Base-by-base conservation (phyloP, 2,329 filamentous ascomycete genomes). In the Biscogniauxia sp. region DNA sequence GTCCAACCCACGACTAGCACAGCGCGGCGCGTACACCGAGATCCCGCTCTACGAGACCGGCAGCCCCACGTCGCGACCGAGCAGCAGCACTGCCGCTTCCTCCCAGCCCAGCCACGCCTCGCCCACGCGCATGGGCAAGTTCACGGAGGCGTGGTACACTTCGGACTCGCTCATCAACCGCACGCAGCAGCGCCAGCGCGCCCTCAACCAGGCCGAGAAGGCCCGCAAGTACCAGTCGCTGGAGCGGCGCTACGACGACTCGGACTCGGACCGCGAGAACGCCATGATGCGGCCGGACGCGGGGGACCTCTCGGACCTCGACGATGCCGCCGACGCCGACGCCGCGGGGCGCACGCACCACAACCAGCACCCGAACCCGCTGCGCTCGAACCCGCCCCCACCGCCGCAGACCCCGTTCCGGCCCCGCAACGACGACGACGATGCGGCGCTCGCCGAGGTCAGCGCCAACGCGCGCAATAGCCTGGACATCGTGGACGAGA, bases 61-160 rank as follows among this genome's bases (percentile, higher is more conserved):
- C 32, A 59, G 66, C 9, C 61, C 70, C 15, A 61, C 68, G 1
- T 64, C 68, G 2, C 66, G 69, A 15, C 70, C 70, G 5, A 56
- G 57, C 57, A 69, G 64, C 57, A 69, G 64, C 62, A 53, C 58
- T 9, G 54, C 53, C 11, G 52, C 60, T 28, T 51, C 60, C 28
- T 52, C 61, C 32, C 66, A 71, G 20, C 66, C 74, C 32, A 70
- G 57, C 28, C 71, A 67, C 59, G 64, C 68, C 13, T 72, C 73
- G 52, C 77, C 75, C 19, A 70, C 69, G 37, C 80, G 81, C 32
- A 65, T 74, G 1, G 76, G 77, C 51, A 80, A 76, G 64, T 84
- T 84, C 66, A 84, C 79, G 5, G 83, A 85, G 68, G 77, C 81
- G 0, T 86, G 83, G 83, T 79, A 79, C 63, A 76, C 83, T 2